Conservation (phyloP, 169 alveolate genomes). For the Toxoplasma gondii region DNA sequence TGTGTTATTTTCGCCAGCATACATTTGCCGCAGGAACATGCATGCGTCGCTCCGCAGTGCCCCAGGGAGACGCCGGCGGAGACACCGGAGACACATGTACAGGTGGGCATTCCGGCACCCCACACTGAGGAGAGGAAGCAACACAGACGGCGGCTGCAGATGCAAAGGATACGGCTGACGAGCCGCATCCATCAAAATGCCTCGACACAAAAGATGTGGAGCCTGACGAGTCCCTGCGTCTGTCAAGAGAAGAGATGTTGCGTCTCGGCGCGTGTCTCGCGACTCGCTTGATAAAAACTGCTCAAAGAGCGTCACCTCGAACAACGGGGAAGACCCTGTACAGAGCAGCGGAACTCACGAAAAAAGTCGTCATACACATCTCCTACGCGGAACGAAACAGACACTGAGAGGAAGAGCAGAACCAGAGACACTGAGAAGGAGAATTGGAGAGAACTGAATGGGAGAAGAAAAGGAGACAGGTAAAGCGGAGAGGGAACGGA, state of each 20-base stretch:
- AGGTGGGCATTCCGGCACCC: conserved; percentile 8
- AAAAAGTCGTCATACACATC: not conserved
- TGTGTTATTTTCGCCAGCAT: not conserved
- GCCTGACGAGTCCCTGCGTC: conserved; percentile 26
- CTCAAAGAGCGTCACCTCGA: conserved; percentile 15
- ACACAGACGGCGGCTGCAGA: conserved; percentile 24
- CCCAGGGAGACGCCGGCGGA: conserved; percentile 34
- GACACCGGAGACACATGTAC: conserved; percentile 16
- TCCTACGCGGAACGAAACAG: no score
- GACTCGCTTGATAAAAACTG: conserved; percentile 41
- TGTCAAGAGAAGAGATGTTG: not conserved
- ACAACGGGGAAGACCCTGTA: not conserved
- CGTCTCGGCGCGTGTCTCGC: conserved; percentile 23
- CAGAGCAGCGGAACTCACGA: not conserved
- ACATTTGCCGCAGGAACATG: not conserved
- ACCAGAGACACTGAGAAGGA: not conserved
- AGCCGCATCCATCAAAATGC: conserved; percentile 25
- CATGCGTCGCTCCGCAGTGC: not conserved
- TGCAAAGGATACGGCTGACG: conserved; percentile 30
- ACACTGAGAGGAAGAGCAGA: not conserved
- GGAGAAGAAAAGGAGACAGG: not conserved
- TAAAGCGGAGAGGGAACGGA: not conserved
- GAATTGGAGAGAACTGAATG: not conserved
- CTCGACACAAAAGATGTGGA: conserved; percentile 18
- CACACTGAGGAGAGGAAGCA: conserved; percentile 4